A percentile compares a stretch with the other conserved stretches of the same genome.
Evolutionary conservation across 23 red algal genomes (phyloP).

Genomic region (Pyropia haitanensis): DNA sequence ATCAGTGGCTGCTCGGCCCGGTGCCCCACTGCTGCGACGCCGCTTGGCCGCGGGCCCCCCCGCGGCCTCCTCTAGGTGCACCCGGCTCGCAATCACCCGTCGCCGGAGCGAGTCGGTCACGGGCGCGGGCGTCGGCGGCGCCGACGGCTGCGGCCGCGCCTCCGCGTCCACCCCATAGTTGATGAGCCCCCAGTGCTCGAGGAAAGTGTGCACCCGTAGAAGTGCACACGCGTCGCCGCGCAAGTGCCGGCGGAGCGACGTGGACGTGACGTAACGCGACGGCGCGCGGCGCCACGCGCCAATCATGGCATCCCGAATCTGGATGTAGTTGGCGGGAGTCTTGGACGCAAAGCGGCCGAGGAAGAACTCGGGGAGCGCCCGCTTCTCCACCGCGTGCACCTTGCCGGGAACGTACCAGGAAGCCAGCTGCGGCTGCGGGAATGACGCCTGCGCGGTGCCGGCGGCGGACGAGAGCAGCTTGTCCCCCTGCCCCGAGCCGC

Average conservation of each 20-base stretch:
- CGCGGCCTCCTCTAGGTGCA: too few relatives aligned
- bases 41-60: too few relatives aligned
- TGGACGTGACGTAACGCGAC: conserved; percentile 73
- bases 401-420: too few relatives aligned
- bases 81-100: too few relatives aligned
- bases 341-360: conserved; percentile 60
- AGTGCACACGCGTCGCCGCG: conserved; percentile 90
- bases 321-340: conserved; percentile 76
- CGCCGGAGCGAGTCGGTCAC: conserved; percentile 3
- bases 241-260: conserved; percentile 68
- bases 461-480: too few relatives aligned
- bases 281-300: conserved; percentile 78
- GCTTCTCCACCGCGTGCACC: conserved; percentile 83
- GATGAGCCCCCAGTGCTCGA: conserved; percentile 98
- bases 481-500: too few relatives aligned
- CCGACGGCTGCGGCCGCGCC: conserved; percentile 40
- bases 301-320: conserved; percentile 93
- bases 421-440: too few relatives aligned
- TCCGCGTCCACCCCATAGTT: conserved; percentile 82
- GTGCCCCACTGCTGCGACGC: too few relatives aligned
- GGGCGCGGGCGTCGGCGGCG: background rate
- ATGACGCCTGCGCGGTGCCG: too few relatives aligned
- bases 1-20: too few relatives aligned
- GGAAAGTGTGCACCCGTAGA: conserved; percentile 87
- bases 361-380: conserved; percentile 86